Evolutionary conservation across 2,329 filamentous ascomycete species (phyloP).

Genomic region (Exophiala bonariae): DNA sequence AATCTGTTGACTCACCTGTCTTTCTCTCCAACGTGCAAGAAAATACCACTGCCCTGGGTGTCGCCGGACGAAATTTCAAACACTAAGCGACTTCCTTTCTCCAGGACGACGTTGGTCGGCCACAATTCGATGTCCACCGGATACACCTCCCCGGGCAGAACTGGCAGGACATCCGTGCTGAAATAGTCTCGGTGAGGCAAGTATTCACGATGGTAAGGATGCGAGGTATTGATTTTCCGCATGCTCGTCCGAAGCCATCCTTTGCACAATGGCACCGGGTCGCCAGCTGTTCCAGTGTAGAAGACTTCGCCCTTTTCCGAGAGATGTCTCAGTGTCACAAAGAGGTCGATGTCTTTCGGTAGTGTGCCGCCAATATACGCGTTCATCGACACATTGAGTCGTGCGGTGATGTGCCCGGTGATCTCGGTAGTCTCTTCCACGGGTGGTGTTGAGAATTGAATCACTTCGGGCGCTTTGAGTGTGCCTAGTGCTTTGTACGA

Average conservation of each 20-base stretch:
- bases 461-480: slow-evolving; percentile 51
- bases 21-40: slow-evolving; percentile 46
- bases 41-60: slow-evolving; percentile 53
- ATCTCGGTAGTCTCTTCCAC: slow-evolving; percentile 68
- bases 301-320: slow-evolving; percentile 50
- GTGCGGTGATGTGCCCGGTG: slow-evolving; percentile 66
- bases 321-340: slow-evolving; percentile 56
- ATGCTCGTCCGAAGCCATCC: slow-evolving; percentile 55
- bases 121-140: slow-evolving; percentile 48
- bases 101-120: slow-evolving; percentile 39
- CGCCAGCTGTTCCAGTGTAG: slow-evolving; percentile 57
- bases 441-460: slow-evolving; percentile 59
- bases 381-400: slow-evolving; percentile 61
- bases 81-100: slow-evolving; percentile 33
- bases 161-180: slow-evolving; percentile 47
- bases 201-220: slow-evolving; percentile 46
- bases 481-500: slow-evolving; percentile 62
- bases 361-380: slow-evolving; percentile 42
- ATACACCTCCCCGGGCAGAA: slow-evolving; percentile 52
- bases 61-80: slow-evolving; percentile 42
- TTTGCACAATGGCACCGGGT: slow-evolving; percentile 55
- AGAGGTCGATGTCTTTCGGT: slow-evolving; percentile 53
- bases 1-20: slow-evolving; percentile 19
- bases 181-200: slow-evolving; percentile 53
- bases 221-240: slow-evolving; percentile 47